A percentile compares a stretch with the other conserved stretches of the same genome.
Evolutionary conservation across 2,329 filamentous ascomycete genomes (phyloP).

Genomic region (Thielaviopsis euricoi): DNA sequence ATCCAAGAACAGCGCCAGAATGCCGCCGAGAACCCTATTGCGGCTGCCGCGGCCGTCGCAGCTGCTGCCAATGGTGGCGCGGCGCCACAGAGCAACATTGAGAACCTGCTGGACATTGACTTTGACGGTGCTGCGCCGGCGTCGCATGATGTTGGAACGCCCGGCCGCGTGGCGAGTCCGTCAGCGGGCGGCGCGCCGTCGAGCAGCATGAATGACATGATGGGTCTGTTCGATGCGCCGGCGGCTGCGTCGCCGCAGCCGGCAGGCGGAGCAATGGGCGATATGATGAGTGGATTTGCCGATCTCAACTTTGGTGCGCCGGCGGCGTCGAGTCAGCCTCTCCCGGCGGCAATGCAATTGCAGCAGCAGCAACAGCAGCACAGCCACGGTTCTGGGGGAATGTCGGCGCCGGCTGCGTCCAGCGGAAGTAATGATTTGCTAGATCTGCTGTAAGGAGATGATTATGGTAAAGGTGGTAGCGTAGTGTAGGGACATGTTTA

Average conservation of each 20-base stretch:
- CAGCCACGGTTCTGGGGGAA: constrained; percentile 15
- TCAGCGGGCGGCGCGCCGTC: constrained; percentile 23
- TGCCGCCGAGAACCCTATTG: constrained; percentile 83
- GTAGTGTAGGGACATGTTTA: background rate
- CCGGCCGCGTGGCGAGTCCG: constrained; percentile 52
- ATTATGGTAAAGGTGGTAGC: background rate
- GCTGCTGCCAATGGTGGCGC: constrained; percentile 41
- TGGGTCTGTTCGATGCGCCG: constrained; percentile 54
- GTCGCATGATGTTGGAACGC: constrained; percentile 58
- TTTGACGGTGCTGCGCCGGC: constrained; percentile 88
- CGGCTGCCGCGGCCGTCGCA: constrained; percentile 54
- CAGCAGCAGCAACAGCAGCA: constrained; percentile 23
- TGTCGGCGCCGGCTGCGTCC: constrained; percentile 12
- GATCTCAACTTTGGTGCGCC: constrained; percentile 56
- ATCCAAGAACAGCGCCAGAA: constrained; percentile 94
- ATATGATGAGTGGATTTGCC: constrained; percentile 81
- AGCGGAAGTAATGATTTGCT: constrained; percentile 34
- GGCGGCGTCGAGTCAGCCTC: constrained; percentile 34
- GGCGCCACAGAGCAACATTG: constrained; percentile 57
- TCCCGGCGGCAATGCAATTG: constrained; percentile 46
- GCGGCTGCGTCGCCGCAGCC: constrained; percentile 28
- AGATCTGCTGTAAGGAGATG: constrained; percentile 22
- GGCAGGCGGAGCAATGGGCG: constrained; percentile 46
- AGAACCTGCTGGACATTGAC: constrained; percentile 91
- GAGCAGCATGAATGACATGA: constrained; percentile 44